A percentile compares a stretch with the other conserved stretches of the same genome.
These are phyloP conservation scores for Oryza meyeriana DNA, from an alignment of 176 grass and related monocot genomes.

Conservation along the genomic window DNA sequence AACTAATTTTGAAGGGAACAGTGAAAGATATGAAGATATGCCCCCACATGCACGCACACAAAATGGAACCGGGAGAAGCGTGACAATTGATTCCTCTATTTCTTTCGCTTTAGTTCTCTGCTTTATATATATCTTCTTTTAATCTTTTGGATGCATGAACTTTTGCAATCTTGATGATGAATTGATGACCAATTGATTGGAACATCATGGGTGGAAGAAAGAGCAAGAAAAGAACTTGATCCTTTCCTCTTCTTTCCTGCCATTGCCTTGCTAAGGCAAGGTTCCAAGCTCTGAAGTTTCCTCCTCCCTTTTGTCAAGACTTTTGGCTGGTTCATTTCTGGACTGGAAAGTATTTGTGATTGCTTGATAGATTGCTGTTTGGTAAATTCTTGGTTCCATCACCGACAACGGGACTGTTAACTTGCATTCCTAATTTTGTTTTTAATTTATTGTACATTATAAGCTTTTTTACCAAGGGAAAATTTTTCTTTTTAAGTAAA, in stretches of 20 bases:
- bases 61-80: neutral
- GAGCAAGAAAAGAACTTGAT: conserved; percentile 55
- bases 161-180: neutral
- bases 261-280: conserved; percentile 23
- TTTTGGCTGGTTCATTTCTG: neutral
- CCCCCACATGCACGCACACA: neutral
- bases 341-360: too few relatives aligned
- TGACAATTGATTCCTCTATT: neutral
- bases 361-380: neutral
- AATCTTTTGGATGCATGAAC: neutral
- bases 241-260: conserved; percentile 27
- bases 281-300: neutral
- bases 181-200: neutral
- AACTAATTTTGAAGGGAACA: neutral
- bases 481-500: neutral
- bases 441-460: neutral
- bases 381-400: neutral
- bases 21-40: neutral
- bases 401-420: neutral
- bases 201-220: conserved; percentile 36
- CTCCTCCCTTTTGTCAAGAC: neutral
- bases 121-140: neutral
- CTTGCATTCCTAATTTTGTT: neutral
- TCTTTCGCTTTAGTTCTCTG: neutral
- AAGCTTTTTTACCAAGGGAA: neutral